These are phyloP conservation scores for Hsuehochloa calcarea DNA, from an alignment of 176 grass and related monocot genomes.

Conservation along the genomic window DNA sequence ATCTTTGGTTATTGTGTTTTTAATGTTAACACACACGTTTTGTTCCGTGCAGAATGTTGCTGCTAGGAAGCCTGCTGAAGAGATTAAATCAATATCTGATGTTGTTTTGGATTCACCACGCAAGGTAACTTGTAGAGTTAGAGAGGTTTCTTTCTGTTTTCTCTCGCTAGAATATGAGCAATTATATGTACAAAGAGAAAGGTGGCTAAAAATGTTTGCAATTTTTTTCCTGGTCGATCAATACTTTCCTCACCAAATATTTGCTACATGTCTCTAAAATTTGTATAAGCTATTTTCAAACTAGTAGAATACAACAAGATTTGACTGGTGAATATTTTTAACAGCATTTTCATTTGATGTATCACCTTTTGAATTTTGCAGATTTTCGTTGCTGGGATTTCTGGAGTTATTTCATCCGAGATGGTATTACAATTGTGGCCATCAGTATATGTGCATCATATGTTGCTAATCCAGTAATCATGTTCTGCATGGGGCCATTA, in stretches of 20 bases:
- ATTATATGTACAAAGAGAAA: conserved; percentile 19
- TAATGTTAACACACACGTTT: conserved; percentile 33
- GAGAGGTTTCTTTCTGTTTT: conserved; percentile 32
- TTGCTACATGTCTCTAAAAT: background rate
- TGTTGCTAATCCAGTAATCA: conserved; percentile 26
- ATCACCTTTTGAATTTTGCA: conserved; percentile 52
- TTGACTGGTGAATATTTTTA: background rate
- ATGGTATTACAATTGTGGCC: conserved; percentile 55
- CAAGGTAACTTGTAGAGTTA: conserved; percentile 61
- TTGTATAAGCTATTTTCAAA: conserved; percentile 5
- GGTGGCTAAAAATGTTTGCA: background rate
- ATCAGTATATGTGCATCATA: conserved; percentile 26
- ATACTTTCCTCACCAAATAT: background rate
- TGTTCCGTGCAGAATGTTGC: conserved; percentile 61
- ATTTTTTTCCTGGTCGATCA: background rate
- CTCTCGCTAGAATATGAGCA: background rate
- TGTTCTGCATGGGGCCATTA: conserved; percentile 20
- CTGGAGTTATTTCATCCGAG: conserved; percentile 63
- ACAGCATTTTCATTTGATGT: conserved; percentile 9
- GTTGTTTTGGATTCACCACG: conserved; percentile 80
- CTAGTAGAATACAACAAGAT: background rate
- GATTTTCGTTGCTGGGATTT: conserved; percentile 90
- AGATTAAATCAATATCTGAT: conserved; percentile 56
- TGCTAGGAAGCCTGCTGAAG: conserved; percentile 62
- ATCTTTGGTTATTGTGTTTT: background rate